Conservation (phyloP, 805 yeast species). For the Brettanomyces nanus region DNA sequence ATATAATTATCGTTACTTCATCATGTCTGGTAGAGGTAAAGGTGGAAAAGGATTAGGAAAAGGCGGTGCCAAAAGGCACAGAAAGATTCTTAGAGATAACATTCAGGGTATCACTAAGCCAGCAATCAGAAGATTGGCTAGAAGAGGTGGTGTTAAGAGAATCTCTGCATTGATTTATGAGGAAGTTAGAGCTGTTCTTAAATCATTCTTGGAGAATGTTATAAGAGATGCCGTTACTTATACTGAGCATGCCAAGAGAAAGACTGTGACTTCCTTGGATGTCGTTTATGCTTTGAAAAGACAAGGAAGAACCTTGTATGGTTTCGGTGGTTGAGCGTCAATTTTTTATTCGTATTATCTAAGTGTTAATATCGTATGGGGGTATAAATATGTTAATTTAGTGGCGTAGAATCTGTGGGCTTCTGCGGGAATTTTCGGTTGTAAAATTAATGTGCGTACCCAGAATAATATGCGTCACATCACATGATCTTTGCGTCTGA, state of each 20-base stretch:
- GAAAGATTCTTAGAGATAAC: constrained; percentile 98
- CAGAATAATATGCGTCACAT: too few species aligned
- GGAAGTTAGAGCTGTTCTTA: constrained; percentile 95
- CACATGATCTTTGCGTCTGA: too few species aligned
- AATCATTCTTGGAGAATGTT: constrained; percentile 92
- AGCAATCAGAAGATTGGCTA: constrained; percentile 99
- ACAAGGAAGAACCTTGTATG: constrained; percentile 99
- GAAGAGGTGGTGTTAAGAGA: constrained; percentile 99
- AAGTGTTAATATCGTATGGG: too few species aligned
- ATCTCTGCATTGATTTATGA: constrained; percentile 97
- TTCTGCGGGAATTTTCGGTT: too few species aligned
- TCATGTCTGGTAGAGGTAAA: constrained; percentile 99
- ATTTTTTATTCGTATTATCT: too few species aligned
- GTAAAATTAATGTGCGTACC: too few species aligned
- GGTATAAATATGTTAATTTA: too few species aligned
- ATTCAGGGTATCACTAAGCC: constrained; percentile 99
- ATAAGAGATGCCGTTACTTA: constrained; percentile 99
- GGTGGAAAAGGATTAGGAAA: constrained; percentile 99
- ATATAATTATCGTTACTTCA: too few species aligned
- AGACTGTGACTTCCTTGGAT: constrained; percentile 97
- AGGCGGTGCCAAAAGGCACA: constrained; percentile 99
- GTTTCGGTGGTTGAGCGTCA: constrained; percentile 93
- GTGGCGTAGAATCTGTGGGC: too few species aligned
- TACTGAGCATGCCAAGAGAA: constrained; percentile 99
- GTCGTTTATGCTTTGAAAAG: constrained; percentile 99